phyloP scores from a whole-genome alignment of 2,329 filamentous ascomycete genomes.

The Aureobasidium sp. region DNA sequence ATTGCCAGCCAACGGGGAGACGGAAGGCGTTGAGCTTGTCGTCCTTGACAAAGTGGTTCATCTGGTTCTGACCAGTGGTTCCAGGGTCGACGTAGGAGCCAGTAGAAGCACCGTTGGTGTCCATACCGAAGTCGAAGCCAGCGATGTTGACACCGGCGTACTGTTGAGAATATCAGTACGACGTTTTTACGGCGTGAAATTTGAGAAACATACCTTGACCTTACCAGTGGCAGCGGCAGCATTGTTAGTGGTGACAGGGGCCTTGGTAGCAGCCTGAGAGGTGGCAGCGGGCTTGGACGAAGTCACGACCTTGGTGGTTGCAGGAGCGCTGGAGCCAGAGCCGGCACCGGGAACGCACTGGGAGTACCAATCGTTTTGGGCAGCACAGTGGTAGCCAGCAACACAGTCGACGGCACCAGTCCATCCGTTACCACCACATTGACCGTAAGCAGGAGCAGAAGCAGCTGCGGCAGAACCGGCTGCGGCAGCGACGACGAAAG shows the following conservation, averaged over 20 bases:
- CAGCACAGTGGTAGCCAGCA: constrained; percentile 26
- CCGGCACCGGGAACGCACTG: constrained; percentile 25
- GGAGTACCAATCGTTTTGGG: constrained; percentile 26
- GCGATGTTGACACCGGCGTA: constrained; percentile 28
- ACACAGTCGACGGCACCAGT: constrained; percentile 27
- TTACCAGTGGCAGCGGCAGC: constrained; percentile 18
- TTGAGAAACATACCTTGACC: constrained; percentile 17
- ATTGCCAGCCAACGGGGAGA: constrained; percentile 39
- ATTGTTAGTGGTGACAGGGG: constrained; percentile 17
- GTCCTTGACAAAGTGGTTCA: constrained; percentile 50
- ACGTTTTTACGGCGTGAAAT: not conserved
- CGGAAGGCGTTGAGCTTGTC: constrained; percentile 51
- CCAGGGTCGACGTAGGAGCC: constrained; percentile 29
- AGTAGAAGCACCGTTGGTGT: constrained; percentile 33
- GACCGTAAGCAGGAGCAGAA: constrained; percentile 18
- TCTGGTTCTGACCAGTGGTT: constrained; percentile 22
- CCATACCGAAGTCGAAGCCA: constrained; percentile 30
- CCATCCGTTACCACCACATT: constrained; percentile 25
- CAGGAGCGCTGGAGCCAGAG: constrained; percentile 7
- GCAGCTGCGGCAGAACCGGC: constrained; percentile 17
- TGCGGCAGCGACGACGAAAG: constrained; percentile 20
- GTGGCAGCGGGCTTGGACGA: not conserved
- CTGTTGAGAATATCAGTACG: not conserved
- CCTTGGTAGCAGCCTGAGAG: not conserved
- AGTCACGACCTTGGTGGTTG: not conserved